Conservation (phyloP, 2,329 filamentous ascomycete genomes). For the Penicillium brasilianum region DNA sequence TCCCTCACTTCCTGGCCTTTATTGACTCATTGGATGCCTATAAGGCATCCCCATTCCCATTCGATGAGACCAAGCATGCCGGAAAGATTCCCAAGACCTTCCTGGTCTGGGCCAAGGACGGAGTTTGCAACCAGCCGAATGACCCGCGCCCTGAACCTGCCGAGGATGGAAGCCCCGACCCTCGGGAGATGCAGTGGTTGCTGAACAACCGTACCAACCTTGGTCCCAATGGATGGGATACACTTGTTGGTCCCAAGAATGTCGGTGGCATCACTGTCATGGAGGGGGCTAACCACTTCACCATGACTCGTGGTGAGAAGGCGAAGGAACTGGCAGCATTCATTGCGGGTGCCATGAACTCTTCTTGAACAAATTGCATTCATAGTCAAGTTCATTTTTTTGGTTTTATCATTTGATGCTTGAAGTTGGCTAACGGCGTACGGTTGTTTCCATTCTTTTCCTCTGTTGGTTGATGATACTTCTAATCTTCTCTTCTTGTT, state of each 20-base stretch:
- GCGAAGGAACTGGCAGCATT: conserved; percentile 38
- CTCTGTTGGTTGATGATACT: not conserved
- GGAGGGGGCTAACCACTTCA: conserved; percentile 44
- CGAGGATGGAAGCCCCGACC: conserved; percentile 47
- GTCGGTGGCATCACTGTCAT: conserved; percentile 41
- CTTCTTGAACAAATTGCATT: conserved; percentile 19
- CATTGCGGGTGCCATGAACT: conserved; percentile 35
- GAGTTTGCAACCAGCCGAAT: conserved; percentile 51
- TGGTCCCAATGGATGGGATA: conserved; percentile 55
- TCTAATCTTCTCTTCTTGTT: conserved; percentile 11
- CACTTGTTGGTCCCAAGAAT: conserved; percentile 47
- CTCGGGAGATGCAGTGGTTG: conserved; percentile 56
- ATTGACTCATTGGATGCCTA: conserved; percentile 56
- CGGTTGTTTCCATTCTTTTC: conserved; percentile 1
- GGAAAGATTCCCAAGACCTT: conserved; percentile 49
- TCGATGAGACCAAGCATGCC: conserved; percentile 33
- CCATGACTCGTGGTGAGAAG: conserved; percentile 39
- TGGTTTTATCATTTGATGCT: not conserved
- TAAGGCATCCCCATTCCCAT: conserved; percentile 40
- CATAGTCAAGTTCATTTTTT: not conserved
- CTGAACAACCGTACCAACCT: conserved; percentile 55
- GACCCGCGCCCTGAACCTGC: conserved; percentile 48
- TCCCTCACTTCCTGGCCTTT: conserved; percentile 58
- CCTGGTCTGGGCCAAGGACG: conserved; percentile 56
- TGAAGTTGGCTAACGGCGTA: not conserved